Evolutionary conservation across 2,329 filamentous ascomycete species (phyloP), one percentile per base, ranked within the genome.

Genomic region (Stromatinia cepivora): DNA sequence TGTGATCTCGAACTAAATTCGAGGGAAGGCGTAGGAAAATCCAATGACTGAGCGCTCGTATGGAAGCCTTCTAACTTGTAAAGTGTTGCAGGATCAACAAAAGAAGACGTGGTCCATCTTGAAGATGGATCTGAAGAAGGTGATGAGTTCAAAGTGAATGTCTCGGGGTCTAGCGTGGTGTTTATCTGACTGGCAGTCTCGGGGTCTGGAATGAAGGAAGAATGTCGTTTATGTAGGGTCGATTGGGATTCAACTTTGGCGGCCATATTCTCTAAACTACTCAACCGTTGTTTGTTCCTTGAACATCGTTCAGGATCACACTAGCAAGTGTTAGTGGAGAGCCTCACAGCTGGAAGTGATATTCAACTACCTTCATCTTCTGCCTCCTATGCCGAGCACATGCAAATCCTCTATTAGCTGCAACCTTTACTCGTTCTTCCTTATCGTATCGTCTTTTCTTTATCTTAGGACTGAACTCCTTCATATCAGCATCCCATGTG

Each of bases 381-480:
- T 69, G 65, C 28, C 53, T 69, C 13, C 70, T 63, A 69, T 72
- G 72, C 53, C 63, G 28, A 15, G 70, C 70, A 72, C 72, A 73
- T 69, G 70, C 72, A 53, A 69, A 70, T 20, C 71, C 72, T 66
- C 72, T 48, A 66, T 73, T 73, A 15, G 67, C 69, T 9, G 72
- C 71, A 20, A 73, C 71, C 25, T 69, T 72, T 34, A 69, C 68
- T 17, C 67, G 58, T 34, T 73, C 72, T 22, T 70, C 69, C 39
- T 67, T 71, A 13, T 71, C 62, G 28, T 72, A 72, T 36, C 68
- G 65, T 31, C 71, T 64, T 42, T 66, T 69, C 53, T 70, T 71
- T 11, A 59, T 56, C 52, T 69, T 70, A 20, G 63, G 70, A 34
- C 48, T 70, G 34, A 66, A 70, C 1, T 65, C 64, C 22, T 70